phyloP scores from a whole-genome alignment of 2,329 filamentous ascomycete species.

The Diplodia sapinea region DNA sequence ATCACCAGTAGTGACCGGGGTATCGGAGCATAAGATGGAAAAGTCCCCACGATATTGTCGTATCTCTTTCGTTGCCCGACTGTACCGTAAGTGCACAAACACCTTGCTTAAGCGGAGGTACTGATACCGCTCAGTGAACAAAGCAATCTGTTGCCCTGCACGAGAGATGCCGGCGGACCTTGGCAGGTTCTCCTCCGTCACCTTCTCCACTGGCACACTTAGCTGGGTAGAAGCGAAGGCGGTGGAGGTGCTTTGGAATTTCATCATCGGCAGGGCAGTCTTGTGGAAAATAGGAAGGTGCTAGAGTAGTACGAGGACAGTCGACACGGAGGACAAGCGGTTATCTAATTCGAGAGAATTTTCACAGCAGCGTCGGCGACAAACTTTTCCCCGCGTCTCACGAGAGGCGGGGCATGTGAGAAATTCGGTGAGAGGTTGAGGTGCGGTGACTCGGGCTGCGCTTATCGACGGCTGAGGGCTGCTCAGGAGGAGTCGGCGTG shows the following conservation, averaged over 20 bases:
- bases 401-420: slow-evolving; percentile 23
- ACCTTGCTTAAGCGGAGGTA: neutral
- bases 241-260: slow-evolving; percentile 29
- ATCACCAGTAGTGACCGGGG: no score
- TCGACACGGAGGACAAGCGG: slow-evolving; percentile 5
- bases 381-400: slow-evolving; percentile 18
- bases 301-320: neutral
- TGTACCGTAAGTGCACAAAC: neutral
- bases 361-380: slow-evolving; percentile 18
- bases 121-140: neutral
- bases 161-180: neutral
- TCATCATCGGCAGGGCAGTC: slow-evolving; percentile 17
- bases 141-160: slow-evolving; percentile 8
- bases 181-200: slow-evolving; percentile 1
- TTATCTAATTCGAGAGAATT: slow-evolving; percentile 20
- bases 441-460: neutral
- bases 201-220: slow-evolving; percentile 21
- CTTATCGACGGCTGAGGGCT: slow-evolving; percentile 24
- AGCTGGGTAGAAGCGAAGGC: slow-evolving; percentile 27
- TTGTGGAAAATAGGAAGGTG: slow-evolving; percentile 11
- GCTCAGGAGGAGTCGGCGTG: slow-evolving; percentile 5
- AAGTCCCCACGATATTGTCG: neutral
- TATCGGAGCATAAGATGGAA: neutral
- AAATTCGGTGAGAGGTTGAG: slow-evolving; percentile 6
- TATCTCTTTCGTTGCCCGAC: neutral